Evolutionary conservation across 148 eudicot genomes (phyloP), one percentile per base, ranked within the genome.

Genomic region (Chenopodium quinoa): DNA sequence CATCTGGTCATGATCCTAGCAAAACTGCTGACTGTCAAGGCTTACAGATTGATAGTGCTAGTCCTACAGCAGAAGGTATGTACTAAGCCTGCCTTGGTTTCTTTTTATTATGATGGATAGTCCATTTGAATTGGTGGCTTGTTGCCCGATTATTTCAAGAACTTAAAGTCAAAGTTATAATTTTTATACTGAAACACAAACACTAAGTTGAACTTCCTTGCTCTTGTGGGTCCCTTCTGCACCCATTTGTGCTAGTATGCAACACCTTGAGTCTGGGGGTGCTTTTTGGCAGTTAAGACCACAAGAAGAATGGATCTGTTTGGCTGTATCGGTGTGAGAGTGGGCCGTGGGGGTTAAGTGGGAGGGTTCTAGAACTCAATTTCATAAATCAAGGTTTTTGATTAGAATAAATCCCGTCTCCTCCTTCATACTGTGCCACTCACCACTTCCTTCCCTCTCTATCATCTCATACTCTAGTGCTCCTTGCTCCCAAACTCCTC

Each of bases 1-100:
- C 62, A 56, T 31, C 82, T 31, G 82, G 87, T 79, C 73, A 75
- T 54, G 77, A 80, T 70, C 77, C 22, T 27, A 77, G 34, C 22
- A 27, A 47, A 75, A 68, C 77, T 67, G 50, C 58, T 46, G 80
- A 79, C 5, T 77, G 65, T 54, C 74, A 67, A 47, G 75, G 71
- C 25, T 3, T 22, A 34, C 81, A 77, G 71, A 62, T 22, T 77
- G 75, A 14, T 56, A 64, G 71, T 20, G 32, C 32, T 9, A 78
- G 52, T 50, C 13, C 56, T 27, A 19, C 9, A 20, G 68, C 78
- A 66, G 34, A 77, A 78, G 88, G 88, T 83, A 84, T 34, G 67
- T 65, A 5, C 31, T 25, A 48, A 25, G 11, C 2, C 71, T 20
- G 14, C 14, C 40, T 48, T 40, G 44, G 8, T 40, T 40, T 40